Evolutionary conservation across 2,329 filamentous ascomycete species (phyloP), one percentile per base, ranked within the genome.

Genomic region (Xylaria sp.): DNA sequence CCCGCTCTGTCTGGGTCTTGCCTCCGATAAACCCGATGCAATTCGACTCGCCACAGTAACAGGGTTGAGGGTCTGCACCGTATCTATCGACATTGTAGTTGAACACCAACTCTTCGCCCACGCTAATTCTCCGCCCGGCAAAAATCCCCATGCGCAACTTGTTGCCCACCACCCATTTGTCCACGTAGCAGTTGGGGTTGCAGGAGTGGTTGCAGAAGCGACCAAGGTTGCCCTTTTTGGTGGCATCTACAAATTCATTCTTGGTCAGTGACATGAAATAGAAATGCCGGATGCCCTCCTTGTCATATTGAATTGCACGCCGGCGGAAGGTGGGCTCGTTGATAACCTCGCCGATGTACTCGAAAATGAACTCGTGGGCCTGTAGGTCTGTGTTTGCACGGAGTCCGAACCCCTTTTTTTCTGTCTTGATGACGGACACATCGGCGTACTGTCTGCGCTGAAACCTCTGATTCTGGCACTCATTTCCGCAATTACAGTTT

Each of bases 41-140:
- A 78, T 97, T 98, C 20, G 90, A 86, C 81, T 99, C 96, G 70
- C 89, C 94, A 80, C 96, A 99, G 81, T 98, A 98, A 81, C 96
- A 99, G 33, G 93, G 94, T 80, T 98, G 95, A 51, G 96, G 95
- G 75, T 99, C 94, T 51, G 96, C 94, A 71, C 96, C 96, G 78
- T 99, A 99, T 72, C 96, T 91, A 81, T 99, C 96, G 73, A 99
- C 96, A 76, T 99, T 99, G 88, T 99, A 99, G 84, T 99, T 97
- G 85, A 99, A 99, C 26, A 97, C 94, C 65, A 99, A 85, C 80
- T 99, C 96, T 80, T 99, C 96, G 64, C 96, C 96, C 20, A 92
- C 90, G 77, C 90, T 89, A 78, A 99, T 91, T 76, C 88, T 86
- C 72, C 94, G 93, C 81, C 93, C 88, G 75, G 94, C 93, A 83